Conservation (phyloP, 2,329 filamentous ascomycete species). For the Penicillium decumbens region DNA sequence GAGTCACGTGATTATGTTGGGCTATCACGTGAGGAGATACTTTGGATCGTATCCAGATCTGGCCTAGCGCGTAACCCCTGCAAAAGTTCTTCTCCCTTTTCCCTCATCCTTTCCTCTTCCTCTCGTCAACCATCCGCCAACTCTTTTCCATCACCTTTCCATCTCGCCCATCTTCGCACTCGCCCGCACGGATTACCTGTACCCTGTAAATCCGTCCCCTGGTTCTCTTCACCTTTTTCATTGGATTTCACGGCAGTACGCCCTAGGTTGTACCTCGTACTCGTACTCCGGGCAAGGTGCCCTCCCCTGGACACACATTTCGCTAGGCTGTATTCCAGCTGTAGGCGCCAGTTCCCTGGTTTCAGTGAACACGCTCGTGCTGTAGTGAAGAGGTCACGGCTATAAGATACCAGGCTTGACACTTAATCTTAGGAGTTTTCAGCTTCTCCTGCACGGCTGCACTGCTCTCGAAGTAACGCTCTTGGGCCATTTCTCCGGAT, state of each 20-base stretch:
- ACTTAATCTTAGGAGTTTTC: constrained; percentile 8
- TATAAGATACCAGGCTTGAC: constrained; percentile 17
- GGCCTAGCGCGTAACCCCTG: constrained; percentile 6
- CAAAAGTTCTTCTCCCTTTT: constrained; percentile 6
- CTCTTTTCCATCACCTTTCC: constrained; percentile 7
- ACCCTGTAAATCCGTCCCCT: constrained; percentile 25
- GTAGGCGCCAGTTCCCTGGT: constrained; percentile 34
- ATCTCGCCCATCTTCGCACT: constrained; percentile 1
- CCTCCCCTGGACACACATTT: constrained; percentile 24
- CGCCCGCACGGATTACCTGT: constrained; percentile 13
- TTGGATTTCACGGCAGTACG: constrained; percentile 21
- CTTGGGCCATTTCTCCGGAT: not conserved
- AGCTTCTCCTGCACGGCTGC: not conserved
- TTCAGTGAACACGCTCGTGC: constrained; percentile 32
- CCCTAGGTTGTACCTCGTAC: constrained; percentile 37
- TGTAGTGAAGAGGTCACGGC: constrained; percentile 36
- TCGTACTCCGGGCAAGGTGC: constrained; percentile 29
- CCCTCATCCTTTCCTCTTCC: constrained; percentile 2
- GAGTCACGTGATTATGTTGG: no score
- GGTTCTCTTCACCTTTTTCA: constrained; percentile 5
- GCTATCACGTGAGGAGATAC: no score
- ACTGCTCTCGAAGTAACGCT: constrained; percentile 8
- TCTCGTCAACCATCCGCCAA: constrained; percentile 7
- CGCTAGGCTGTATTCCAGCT: constrained; percentile 40
- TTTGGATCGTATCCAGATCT: not conserved